Evolutionary conservation across 176 grass and related monocot genomes (phyloP), one percentile per base, ranked within the genome.

Genomic region (Chrysopogon serrulatus): DNA sequence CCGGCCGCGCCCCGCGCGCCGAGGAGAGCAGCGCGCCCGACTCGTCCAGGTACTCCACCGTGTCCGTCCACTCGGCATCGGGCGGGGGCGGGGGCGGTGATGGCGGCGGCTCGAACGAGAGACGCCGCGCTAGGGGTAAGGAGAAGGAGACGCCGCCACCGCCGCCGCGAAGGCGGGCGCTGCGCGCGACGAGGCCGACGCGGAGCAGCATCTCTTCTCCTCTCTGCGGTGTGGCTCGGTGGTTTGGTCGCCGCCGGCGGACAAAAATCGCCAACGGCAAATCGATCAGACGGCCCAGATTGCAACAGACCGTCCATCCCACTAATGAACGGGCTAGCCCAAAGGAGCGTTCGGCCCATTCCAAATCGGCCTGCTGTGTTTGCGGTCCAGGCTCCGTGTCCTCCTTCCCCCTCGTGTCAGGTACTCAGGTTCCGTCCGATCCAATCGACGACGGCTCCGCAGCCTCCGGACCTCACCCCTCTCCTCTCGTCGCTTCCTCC

Each of bases 41-140:
- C 83, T 96, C 93, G 74, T 99, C 96, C 56, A 96, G 89, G 77
- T 99, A 99, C 70, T 96, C 87, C 41, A 99, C 84, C 28, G 91
- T 90, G 37, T 94, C 96, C 36, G 89, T 99, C 96, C 96, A 99
- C 62, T 88, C 85, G 2, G 43, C 35, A 32, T 49, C 71, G n/a
- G 26, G 79, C 33, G 76, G 54, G n/a, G 75, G 27, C 6, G 71
- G 64, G 8, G 31, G 78, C 21, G 21, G 19, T 15, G 49, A 6
- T 21, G 73, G 73, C 18, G 74, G 32, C 5, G 68, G 30, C 15
- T 68, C 69, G 62, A 54, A 66, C 1, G 78, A 83, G 28, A 87
- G 48, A 35, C n/a, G 36, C n/a, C 30, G 30, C 3, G 17, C 60
- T 1, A 80, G 28, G 27, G 71, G 36, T 23, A 78, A n/a, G 60